A percentile compares a stretch with the other conserved stretches of the same genome.
phyloP scores from a whole-genome alignment of 768 basidiomycete species.

The Clathrus columnatus region DNA sequence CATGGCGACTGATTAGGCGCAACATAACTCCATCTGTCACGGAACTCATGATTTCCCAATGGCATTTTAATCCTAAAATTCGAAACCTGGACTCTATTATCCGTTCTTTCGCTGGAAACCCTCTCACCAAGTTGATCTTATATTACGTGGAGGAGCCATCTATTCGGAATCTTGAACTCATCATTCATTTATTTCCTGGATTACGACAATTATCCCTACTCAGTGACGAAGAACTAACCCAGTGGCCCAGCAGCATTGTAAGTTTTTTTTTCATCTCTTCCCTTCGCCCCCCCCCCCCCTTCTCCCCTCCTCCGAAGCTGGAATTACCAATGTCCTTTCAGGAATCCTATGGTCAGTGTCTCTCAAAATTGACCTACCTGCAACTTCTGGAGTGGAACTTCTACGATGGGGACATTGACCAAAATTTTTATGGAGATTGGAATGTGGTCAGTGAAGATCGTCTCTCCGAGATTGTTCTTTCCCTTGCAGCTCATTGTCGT shows the following conservation, averaged over 20 bases:
- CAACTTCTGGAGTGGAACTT: constrained; percentile 5
- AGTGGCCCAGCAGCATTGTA: background rate
- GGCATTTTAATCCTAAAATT: constrained; percentile 6
- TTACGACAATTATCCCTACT: constrained; percentile 1
- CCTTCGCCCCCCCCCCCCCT: too few species aligned
- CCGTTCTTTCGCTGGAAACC: background rate
- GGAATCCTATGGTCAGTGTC: background rate
- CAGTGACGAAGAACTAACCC: constrained; percentile 3
- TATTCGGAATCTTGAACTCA: background rate
- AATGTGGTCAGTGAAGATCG: constrained; percentile 4
- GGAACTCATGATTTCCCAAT: constrained; percentile 6
- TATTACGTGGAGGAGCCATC: constrained; percentile 2
- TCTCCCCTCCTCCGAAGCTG: background rate
- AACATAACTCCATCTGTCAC: background rate
- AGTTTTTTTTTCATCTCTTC: background rate
- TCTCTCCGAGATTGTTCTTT: constrained; percentile 2
- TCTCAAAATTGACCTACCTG: background rate
- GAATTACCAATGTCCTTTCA: background rate
- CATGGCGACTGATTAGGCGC: background rate
- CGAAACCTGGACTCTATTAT: background rate
- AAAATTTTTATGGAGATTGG: background rate
- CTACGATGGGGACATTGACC: background rate
- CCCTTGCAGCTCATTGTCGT: background rate
- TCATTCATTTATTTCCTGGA: background rate
- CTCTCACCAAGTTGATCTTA: constrained; percentile 1